A percentile compares a stretch with the other conserved stretches of the same genome.
phyloP scores from a whole-genome alignment of 2,329 filamentous ascomycete genomes.

The Fusarium pseudoanthophilum region DNA sequence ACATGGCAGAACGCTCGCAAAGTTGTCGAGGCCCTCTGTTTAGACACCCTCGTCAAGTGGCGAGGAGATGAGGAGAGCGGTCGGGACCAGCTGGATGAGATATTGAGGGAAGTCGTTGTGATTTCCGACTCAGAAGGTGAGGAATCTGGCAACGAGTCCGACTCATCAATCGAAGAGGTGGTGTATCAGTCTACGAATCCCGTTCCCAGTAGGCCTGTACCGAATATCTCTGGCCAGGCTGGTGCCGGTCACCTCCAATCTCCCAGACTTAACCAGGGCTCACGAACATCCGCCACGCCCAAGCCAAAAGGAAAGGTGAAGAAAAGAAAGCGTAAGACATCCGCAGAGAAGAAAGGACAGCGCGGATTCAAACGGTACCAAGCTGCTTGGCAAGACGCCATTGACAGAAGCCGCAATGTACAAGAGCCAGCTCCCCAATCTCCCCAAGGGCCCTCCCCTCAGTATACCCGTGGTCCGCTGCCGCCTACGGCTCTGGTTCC shows the following conservation, averaged over 20 bases:
- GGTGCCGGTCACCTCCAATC: conserved; percentile 31
- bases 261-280: conserved; percentile 25
- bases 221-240: conserved; percentile 23
- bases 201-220: conserved; percentile 14
- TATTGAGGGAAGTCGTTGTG: conserved; percentile 72
- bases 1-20: conserved; percentile 69
- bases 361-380: conserved; percentile 60
- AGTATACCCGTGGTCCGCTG: conserved; percentile 22
- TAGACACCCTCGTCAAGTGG: conserved; percentile 76
- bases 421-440: conserved; percentile 17
- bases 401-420: conserved; percentile 44
- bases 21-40: conserved; percentile 68
- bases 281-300: conserved; percentile 28
- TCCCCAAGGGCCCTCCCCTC: conserved; percentile 17
- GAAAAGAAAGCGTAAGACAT: conserved; percentile 45
- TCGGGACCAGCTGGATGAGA: conserved; percentile 74
- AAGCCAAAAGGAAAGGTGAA: conserved; percentile 39
- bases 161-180: conserved; percentile 46
- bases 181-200: conserved; percentile 18
- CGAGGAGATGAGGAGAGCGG: conserved; percentile 76
- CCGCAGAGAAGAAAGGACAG: conserved; percentile 50
- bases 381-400: conserved; percentile 56
- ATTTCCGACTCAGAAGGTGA: conserved; percentile 70
- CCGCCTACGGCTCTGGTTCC: conserved; percentile 14
- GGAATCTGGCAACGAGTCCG: conserved; percentile 53